phyloP scores from a whole-genome alignment of 257 asterid genomes.

The Fraxinus anomala region DNA sequence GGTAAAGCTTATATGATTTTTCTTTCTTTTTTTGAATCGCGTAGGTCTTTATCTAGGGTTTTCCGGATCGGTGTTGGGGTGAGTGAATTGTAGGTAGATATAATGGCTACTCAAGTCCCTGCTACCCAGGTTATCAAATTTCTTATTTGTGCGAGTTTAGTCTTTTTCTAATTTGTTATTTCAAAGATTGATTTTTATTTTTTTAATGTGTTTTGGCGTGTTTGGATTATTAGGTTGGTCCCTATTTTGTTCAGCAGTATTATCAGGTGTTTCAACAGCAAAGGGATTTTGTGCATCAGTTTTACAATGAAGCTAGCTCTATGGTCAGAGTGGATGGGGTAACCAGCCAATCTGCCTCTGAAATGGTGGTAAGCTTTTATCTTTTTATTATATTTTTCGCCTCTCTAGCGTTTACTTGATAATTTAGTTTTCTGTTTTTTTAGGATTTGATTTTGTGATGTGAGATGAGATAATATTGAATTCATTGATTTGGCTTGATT shows the following conservation, averaged over 20 bases:
- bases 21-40: constrained; percentile 10
- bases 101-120: constrained; percentile 47
- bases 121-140: constrained; percentile 39
- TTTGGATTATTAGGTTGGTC: constrained; percentile 58
- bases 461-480: not conserved
- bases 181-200: not conserved
- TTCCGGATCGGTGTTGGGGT: constrained; percentile 16
- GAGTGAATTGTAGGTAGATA: not conserved
- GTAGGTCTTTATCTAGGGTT: constrained; percentile 33
- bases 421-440: not conserved
- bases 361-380: constrained; percentile 48
- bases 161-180: not conserved
- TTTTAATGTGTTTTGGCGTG: not conserved
- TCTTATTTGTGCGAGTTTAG: not conserved
- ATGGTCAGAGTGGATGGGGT: constrained; percentile 73
- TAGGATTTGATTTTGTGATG: not conserved
- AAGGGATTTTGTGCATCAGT: constrained; percentile 66
- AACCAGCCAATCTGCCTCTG: constrained; percentile 52
- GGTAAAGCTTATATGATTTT: not conserved
- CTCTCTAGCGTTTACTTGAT: not conserved
- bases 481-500: not conserved
- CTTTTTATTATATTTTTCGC: not conserved
- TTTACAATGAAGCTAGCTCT: constrained; percentile 75
- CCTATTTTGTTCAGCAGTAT: constrained; percentile 82
- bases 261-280: constrained; percentile 73